Conservation (phyloP, 805 yeast genomes). For the Suhomyces xylopsoci region DNA sequence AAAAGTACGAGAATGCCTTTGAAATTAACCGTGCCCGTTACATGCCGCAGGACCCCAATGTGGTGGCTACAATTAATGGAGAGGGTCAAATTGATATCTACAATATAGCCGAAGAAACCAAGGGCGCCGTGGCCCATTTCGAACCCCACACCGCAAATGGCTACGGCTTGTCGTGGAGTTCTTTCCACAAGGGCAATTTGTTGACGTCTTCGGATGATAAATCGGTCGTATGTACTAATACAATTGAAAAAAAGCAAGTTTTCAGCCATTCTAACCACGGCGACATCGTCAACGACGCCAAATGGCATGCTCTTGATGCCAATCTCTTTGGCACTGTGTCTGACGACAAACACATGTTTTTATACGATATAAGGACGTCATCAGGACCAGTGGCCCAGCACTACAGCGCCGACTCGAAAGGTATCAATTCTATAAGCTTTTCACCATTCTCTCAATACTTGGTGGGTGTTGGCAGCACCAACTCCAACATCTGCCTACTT, state of each 20-base stretch:
- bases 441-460: conserved; percentile 59
- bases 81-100: conserved; percentile 59
- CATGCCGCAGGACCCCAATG: conserved; percentile 56
- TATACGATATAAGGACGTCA: conserved; percentile 52
- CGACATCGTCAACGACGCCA: conserved; percentile 71
- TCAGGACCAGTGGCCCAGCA: conserved; percentile 22
- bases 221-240: conserved; percentile 61
- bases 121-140: conserved; percentile 28
- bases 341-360: conserved; percentile 57
- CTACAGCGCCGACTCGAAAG: conserved; percentile 27
- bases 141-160: conserved; percentile 65
- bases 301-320: conserved; percentile 59
- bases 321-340: conserved; percentile 67
- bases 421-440: conserved; percentile 63
- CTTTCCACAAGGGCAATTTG: conserved; percentile 44
- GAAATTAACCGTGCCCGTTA: conserved; percentile 74
- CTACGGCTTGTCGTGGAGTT: conserved; percentile 71
- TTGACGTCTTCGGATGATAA: conserved; percentile 67
- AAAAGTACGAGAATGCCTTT: conserved; percentile 57
- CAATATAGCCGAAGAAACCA: conserved; percentile 29
- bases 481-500: conserved; percentile 61
- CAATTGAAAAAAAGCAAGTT: conserved; percentile 6
- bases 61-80: conserved; percentile 68
- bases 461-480: conserved; percentile 67
- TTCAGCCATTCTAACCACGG: conserved; percentile 33